phyloP scores from a whole-genome alignment of 2,329 filamentous ascomycete genomes.

The Emmonsia crescens region DNA sequence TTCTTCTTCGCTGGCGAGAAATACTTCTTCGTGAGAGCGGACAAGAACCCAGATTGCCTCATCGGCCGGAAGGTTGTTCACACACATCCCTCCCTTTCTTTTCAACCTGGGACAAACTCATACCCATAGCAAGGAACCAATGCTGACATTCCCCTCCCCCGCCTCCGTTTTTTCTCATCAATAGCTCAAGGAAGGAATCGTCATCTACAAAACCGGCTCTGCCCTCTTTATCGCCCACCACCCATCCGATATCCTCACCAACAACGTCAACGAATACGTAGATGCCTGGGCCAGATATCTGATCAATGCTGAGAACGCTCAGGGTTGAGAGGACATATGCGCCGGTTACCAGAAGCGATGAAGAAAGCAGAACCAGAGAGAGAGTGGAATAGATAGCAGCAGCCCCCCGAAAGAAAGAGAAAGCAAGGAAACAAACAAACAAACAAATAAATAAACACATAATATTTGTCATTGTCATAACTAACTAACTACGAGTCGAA shows the following conservation, averaged over 20 bases:
- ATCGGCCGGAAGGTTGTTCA: constrained; percentile 1
- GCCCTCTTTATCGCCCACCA: constrained; percentile 86
- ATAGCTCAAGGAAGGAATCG: constrained; percentile 68
- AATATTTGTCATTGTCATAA: neutral
- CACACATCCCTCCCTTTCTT: neutral
- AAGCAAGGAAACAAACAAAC: neutral
- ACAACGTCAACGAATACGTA: neutral
- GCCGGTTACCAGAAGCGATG: neutral
- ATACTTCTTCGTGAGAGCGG: constrained; percentile 65
- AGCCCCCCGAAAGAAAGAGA: neutral
- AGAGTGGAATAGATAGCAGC: neutral
- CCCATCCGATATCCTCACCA: constrained; percentile 25
- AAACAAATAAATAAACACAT: neutral
- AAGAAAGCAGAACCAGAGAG: neutral
- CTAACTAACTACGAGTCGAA: neutral
- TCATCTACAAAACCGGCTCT: constrained; percentile 76
- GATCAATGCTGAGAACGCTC: neutral
- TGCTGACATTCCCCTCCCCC: no score
- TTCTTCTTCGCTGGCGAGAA: constrained; percentile 65
- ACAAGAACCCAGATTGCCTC: constrained; percentile 55
- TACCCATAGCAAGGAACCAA: neutral
- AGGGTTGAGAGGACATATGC: neutral
- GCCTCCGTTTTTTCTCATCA: neutral
- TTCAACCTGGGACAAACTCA: neutral
- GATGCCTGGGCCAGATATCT: neutral